Base-by-base conservation (phyloP, 345 rosid genomes). In the Melaleuca alternifolia region DNA sequence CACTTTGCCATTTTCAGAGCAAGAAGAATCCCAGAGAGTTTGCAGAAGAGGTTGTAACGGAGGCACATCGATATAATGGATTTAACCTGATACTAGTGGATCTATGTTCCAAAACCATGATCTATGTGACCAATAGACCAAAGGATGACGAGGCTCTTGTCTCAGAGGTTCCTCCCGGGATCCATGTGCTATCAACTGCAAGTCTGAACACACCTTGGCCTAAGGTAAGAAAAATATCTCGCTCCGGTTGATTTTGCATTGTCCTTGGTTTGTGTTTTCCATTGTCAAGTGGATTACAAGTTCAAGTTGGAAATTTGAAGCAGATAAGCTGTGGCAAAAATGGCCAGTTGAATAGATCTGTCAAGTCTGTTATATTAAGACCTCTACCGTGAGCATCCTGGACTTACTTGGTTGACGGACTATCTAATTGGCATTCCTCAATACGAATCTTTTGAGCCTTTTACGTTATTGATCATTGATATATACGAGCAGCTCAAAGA, bases 181-280 rank as follows among this genome's bases (percentile, higher is more conserved):
- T 95, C 88, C 98, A 94, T 88, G 95, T 96, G 37, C 85, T 96
- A 54, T 87, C 98, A 83, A 96, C 93, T 88, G 95, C 95, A 83
- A 92, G 90, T 90, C 93, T 96, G 75, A 95, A 97, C 91, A 86
- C 96, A 30, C 96, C 98, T 52, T 95, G 96, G 98, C 95, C 95
- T 86, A 94, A 96, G 95, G 99, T 97, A 84, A 8, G 75, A 26
- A 65, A 23, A 30, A 16, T 3, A 46, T 28, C 30, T 30, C 3
- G 51, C 28, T 51, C 20, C 13, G 14, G 11, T 37, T 33, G 62
- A 46, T 50, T 41, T 44, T 51, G 44, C 59, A 23, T 12, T 7
- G 10, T 9, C 28, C 1, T 20, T 81, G 82, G 9, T 24, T 18
- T 20, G 59, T 59, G 41, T 50, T 86, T 37, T 54, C 76, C 41